Percentiles rank a stretch among this genome's conserved stretches.
These are phyloP conservation scores for Penicillium sp. DNA, from an alignment of 2,329 filamentous ascomycete species.

Conservation along the genomic window DNA sequence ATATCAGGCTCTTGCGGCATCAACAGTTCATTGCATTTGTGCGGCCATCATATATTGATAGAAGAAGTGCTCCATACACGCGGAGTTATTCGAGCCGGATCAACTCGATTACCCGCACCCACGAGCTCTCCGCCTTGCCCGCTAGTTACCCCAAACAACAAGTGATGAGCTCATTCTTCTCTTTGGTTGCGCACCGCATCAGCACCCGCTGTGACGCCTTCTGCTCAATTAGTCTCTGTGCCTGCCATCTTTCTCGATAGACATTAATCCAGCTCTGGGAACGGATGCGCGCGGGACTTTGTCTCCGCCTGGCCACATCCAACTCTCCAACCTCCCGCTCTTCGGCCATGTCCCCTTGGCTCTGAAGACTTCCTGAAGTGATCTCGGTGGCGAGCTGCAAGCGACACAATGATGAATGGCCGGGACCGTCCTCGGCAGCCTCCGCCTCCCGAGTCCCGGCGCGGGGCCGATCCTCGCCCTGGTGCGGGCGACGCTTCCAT, in stretches of 20 bases:
- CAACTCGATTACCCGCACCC: slow-evolving; percentile 21
- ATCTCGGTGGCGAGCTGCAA: slow-evolving; percentile 16
- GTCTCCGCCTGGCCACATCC: slow-evolving; percentile 11
- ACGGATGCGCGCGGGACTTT: slow-evolving; percentile 7
- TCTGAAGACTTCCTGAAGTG: slow-evolving; percentile 21
- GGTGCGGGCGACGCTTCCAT: slow-evolving; percentile 31
- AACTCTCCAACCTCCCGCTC: slow-evolving; percentile 17
- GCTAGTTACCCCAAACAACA: slow-evolving; percentile 25
- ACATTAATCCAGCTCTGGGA: slow-evolving; percentile 6
- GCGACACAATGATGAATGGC: slow-evolving; percentile 32
- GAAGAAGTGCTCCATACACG: too few relatives aligned
- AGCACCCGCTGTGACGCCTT: slow-evolving; percentile 4
- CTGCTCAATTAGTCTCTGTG: neutral
- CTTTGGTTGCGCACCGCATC: slow-evolving; percentile 9
- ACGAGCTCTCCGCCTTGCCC: slow-evolving; percentile 27
- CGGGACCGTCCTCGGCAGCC: slow-evolving; percentile 34
- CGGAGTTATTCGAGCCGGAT: slow-evolving; percentile 9
- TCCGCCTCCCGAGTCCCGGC: slow-evolving; percentile 28
- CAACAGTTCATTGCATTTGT: too few relatives aligned
- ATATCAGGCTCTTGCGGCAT: too few relatives aligned
- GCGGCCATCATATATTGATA: too few relatives aligned
- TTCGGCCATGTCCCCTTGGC: slow-evolving; percentile 33
- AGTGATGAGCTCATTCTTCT: slow-evolving; percentile 27
- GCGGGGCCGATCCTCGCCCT: slow-evolving; percentile 32
- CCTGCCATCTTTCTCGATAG: neutral